These are phyloP conservation scores for Aureobasidium melanogenum DNA, from an alignment of 2,329 filamentous ascomycete genomes.

Conservation along the genomic window DNA sequence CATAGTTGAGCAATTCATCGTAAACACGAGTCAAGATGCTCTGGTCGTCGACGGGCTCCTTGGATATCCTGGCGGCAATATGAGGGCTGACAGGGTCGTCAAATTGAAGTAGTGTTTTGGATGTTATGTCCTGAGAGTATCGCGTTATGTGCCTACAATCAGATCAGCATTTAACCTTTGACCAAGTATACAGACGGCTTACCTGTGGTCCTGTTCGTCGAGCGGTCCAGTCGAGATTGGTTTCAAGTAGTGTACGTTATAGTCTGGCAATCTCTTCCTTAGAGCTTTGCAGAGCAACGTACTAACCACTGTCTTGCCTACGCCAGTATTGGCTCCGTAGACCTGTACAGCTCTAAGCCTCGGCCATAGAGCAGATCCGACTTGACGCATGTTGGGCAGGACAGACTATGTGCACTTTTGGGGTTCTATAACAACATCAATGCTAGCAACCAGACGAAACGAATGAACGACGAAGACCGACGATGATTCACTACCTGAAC, in stretches of 20 bases:
- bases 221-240: conserved; percentile 69
- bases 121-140: conserved; percentile 48
- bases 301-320: conserved; percentile 75
- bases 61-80: conserved; percentile 47
- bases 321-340: conserved; percentile 75
- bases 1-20: conserved; percentile 34
- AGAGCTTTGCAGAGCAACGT: conserved; percentile 61
- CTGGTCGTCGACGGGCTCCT: conserved; percentile 11
- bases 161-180: not conserved
- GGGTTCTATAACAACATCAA: not conserved
- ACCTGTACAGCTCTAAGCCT: conserved; percentile 63
- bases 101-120: conserved; percentile 62
- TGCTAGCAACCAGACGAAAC: not conserved
- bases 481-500: not conserved
- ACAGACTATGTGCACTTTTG: not conserved
- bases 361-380: conserved; percentile 57
- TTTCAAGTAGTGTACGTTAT: conserved; percentile 60
- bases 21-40: conserved; percentile 32
- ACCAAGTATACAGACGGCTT: conserved; percentile 14
- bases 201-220: conserved; percentile 64
- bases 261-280: conserved; percentile 35
- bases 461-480: not conserved
- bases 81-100: conserved; percentile 69
- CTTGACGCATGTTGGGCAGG: conserved; percentile 25
- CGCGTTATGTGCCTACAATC: conserved; percentile 50